phyloP scores from a whole-genome alignment of 352 stramenopile species.

The Pythium periplocum region DNA sequence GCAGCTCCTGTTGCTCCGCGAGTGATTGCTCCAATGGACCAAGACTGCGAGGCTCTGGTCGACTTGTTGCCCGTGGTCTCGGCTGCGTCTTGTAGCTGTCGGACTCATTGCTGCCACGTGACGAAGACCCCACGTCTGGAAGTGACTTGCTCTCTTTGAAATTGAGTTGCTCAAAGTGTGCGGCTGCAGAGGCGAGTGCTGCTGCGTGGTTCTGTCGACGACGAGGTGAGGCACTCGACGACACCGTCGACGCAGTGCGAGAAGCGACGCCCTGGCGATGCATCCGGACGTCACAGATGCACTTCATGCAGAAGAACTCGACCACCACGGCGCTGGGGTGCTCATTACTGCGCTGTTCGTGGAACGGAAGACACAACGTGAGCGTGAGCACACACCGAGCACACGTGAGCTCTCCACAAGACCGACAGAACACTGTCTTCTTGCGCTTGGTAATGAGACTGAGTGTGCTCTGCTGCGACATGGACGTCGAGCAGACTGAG shows the following conservation, averaged over 20 bases:
- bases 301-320: conserved; percentile 77
- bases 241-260: too few species aligned
- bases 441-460: conserved; percentile 33
- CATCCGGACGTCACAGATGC: conserved; percentile 57
- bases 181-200: too few species aligned
- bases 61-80: too few species aligned
- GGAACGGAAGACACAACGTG: conserved; percentile 43
- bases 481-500: conserved; percentile 23
- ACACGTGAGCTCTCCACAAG: conserved; percentile 48
- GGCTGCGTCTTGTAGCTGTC: too few species aligned
- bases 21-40: conserved; percentile 58
- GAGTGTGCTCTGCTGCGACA: conserved; percentile 9
- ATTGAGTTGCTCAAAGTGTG: too few species aligned
- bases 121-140: too few species aligned
- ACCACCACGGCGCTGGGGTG: conserved; percentile 58
- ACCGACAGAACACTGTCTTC: conserved; percentile 31
- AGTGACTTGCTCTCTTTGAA: too few species aligned
- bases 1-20: conserved; percentile 53
- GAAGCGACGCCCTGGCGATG: conserved; percentile 20
- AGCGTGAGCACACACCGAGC: conserved; percentile 61
- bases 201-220: too few species aligned
- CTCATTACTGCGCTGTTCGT: conserved; percentile 44
- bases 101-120: too few species aligned
- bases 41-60: conserved; percentile 1
- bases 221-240: too few species aligned